Percentiles rank a stretch among this genome's conserved stretches.
phyloP scores from a whole-genome alignment of 306 rosid species.

The Amphicarpaea edgeworthii region DNA sequence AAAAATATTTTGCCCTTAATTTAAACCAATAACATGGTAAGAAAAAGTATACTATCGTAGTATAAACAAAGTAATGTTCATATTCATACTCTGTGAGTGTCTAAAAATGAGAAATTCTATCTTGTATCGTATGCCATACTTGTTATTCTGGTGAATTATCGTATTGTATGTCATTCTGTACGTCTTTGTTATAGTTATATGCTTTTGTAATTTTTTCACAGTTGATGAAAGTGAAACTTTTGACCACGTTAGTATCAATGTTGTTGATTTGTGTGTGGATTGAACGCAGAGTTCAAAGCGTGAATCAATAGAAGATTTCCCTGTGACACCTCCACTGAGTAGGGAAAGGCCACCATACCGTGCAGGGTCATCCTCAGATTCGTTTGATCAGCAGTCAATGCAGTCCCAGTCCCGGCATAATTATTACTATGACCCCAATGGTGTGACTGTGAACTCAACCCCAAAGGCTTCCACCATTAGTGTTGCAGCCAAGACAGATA shows the following conservation, averaged over 20 bases:
- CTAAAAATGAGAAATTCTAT: background rate
- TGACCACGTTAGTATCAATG: background rate
- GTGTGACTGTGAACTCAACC: slow-evolving; percentile 62
- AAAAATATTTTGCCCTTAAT: no score
- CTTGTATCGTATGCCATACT: background rate
- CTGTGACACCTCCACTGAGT: slow-evolving; percentile 62
- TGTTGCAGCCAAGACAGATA: slow-evolving; percentile 68
- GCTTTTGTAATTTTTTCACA: background rate
- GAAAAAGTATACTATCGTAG: background rate
- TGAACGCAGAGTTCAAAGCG: slow-evolving; percentile 62
- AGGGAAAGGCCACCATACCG: slow-evolving; percentile 60
- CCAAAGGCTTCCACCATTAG: slow-evolving; percentile 70
- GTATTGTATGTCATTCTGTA: background rate
- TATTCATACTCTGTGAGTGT: no score
- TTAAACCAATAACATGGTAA: background rate
- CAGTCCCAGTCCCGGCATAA: slow-evolving; percentile 55
- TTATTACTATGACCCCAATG: slow-evolving; percentile 46
- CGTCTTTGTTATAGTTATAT: background rate
- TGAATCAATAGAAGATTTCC: slow-evolving; percentile 64
- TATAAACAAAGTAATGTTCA: no score
- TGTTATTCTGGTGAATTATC: background rate
- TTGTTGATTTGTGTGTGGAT: slow-evolving; percentile 6
- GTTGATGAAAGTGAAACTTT: background rate
- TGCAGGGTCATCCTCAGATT: slow-evolving; percentile 65
- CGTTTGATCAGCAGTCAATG: slow-evolving; percentile 59